Conservation (phyloP, 192 early-diverging fungal genomes). For the Geosiphon pyriformis region DNA sequence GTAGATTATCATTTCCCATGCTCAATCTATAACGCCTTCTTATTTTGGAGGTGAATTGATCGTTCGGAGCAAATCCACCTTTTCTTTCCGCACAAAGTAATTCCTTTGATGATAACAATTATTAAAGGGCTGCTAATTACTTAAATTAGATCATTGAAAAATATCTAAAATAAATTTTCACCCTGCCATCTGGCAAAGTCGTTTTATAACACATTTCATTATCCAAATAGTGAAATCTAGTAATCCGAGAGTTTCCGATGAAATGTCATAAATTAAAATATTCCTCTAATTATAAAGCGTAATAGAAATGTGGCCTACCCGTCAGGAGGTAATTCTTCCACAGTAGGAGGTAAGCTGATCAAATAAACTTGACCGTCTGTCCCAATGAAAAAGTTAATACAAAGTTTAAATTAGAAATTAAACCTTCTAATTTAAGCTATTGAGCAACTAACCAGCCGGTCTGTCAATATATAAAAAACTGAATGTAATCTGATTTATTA, state of each 20-base stretch:
- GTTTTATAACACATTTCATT: conserved; percentile 25
- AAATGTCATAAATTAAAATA: not conserved
- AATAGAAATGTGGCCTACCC: conserved; percentile 1
- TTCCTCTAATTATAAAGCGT: too few species aligned
- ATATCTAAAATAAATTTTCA: not conserved
- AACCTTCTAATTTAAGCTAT: not conserved
- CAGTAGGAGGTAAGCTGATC: conserved; percentile 10
- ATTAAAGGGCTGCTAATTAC: not conserved
- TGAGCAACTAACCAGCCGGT: conserved; percentile 25
- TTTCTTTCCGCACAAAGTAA: conserved; percentile 32
- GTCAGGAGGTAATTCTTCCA: conserved; percentile 14
- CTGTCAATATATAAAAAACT: conserved; percentile 35
- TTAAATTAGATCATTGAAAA: not conserved
- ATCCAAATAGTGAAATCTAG: conserved; percentile 36
- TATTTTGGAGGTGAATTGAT: conserved; percentile 33
- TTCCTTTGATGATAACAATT: conserved; percentile 23
- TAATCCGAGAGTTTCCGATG: not conserved
- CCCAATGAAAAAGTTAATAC: not conserved
- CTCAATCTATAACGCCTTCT: conserved; percentile 31
- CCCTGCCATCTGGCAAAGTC: conserved; percentile 24
- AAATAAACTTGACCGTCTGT: conserved; percentile 14
- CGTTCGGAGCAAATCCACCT: conserved; percentile 32
- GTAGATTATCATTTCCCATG: conserved; percentile 31
- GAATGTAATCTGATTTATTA: conserved; percentile 27
- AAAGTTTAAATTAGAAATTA: too few species aligned